Base-by-base conservation (phyloP, 441 rosid species). In the Populus hybrid region DNA sequence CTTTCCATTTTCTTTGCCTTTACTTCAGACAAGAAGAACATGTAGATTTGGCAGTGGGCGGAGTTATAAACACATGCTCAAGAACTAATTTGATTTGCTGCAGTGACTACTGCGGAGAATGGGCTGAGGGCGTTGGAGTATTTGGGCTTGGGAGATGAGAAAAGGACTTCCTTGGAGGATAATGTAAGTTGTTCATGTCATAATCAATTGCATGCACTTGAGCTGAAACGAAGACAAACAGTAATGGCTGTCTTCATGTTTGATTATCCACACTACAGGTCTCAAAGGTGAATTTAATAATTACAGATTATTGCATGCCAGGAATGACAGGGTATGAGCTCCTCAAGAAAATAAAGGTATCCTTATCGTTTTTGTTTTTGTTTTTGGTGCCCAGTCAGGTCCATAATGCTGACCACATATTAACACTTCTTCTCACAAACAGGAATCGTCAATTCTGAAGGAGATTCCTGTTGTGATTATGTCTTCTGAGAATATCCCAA, bases 251-350 rank as follows among this genome's bases (percentile, higher is more conserved):
- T 50, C 59, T 50, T 50, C 59, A 16, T 50, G 59, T 50, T n/a
- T 19, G 11, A 9, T 24, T 67, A 5, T 16, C n/a, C 3, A 68
- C 9, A 21, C 42, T 3, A 61, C 87, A 91, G 97, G 88, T 77
- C 5, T 84, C 88, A 23, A 89, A 90, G 85, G 91, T 94, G 67
- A 86, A 90, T 82, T 80, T 94, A 81, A 88, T 94, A 67, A 92
- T 94, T 61, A 92, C 98, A 63, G 97, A 94, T 79, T 94, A 94
- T 12, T 90, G 98, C 74, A 94, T 94, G 98, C 97, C 97, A 2
- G 97, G 92, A 81, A 94, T 94, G 97, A 90, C 97, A 3, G 98
- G 98, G 35, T 94, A 89, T 74, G 97, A 94, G 73, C 85, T 94
- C 3, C 94, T 94, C 14, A 89, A 94, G 87, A 92, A 86, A 87